Base-by-base conservation (phyloP, 768 basidiomycete species). In the Leccinellum rugosiceps region DNA sequence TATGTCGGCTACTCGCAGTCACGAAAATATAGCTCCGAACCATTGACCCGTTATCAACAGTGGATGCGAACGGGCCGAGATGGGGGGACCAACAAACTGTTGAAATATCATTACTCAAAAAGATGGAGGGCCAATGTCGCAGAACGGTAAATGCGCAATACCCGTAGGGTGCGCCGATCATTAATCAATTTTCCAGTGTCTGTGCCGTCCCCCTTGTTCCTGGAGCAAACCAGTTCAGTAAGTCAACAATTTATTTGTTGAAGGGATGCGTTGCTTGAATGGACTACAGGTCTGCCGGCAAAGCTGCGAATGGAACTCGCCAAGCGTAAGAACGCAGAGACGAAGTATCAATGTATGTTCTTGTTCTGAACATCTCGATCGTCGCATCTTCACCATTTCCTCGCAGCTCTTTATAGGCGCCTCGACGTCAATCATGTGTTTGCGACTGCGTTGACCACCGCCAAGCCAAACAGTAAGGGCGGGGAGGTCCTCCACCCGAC, bases 361-460 rank as follows among this genome's bases (percentile, higher is more conserved):
- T 43, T 43, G 41, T 43, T 35, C 43, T 43, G 58, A 32, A 30
- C 19, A 8, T 50, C 8, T 51, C 31, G 3, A 28, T 58, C 31
- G 45, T 34, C 44, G 11, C 50, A 50, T 60, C 43, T 52, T 35
- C 45, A 58, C n/a, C 48, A 57, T 46, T 28, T 55, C 21, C 50
- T 53, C 13, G 62, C 53, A 84, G 87, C 70, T 3, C 74, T 80
- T 25, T 89, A 79, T 65, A 83, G 82, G 11, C 78, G 89, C 41
- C 68, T 90, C 41, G 79, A 82, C 59, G 77, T 71, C 0, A 57
- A 80, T 14, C 74, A 74, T 1, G 74, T 79, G 26, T 91, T 91
- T 66, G 78, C 76, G 34, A 90, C 88, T 32, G 84, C 85, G 0
- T 70, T 87, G 74, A 90, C 90, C 8, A 73, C 63, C 1, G 74